Base-by-base conservation (phyloP, 129 eudicot species). In the Oenanthe sinensis region DNA sequence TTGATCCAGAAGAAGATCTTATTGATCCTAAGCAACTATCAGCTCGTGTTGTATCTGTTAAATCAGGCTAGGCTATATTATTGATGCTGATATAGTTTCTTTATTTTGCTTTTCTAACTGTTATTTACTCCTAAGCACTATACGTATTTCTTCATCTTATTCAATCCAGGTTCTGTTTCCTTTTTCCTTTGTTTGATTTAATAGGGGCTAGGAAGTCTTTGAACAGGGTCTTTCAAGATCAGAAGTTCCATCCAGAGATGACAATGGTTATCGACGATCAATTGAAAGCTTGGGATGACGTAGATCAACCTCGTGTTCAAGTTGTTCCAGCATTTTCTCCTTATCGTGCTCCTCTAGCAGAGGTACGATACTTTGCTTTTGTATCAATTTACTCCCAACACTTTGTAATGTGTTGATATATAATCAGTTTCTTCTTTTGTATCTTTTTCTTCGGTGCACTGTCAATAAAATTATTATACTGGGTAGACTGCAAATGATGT, bases 211-310 rank as follows among this genome's bases (percentile, higher is more conserved):
- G 83, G 36, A 96, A 96, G 82, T 96, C 99, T 71, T 83, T 96
- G 83, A 82, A 85, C 7, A 87, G 83, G 85, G 99, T 96, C 58
- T 92, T 96, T 77, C 91, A 90, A 85, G 83, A 84, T 80, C 83
- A 96, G 17, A 83, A 54, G 69, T 96, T 97, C 68, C 99, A 89
- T 89, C 97, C 97, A 75, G 85, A 85, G 78, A 92, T 96, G 99
- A 90, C 99, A 22, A 89, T 96, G 96, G 97, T 96, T 11, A 92
- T 96, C 46, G 97, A 96, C 79, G 99, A 96, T 62, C 97, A 97
- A 39, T 74, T 90, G 43, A 89, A 87, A 83, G 99, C 92, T 77
- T 96, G 99, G 99, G 99, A 96, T 65, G 99, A 90, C 12, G 89
- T 84, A 81, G 99, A 96, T 84, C 97, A 96, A 83, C 97, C 95